phyloP scores from a whole-genome alignment of 305 asterid genomes.

The Fraxinus dipetala region DNA sequence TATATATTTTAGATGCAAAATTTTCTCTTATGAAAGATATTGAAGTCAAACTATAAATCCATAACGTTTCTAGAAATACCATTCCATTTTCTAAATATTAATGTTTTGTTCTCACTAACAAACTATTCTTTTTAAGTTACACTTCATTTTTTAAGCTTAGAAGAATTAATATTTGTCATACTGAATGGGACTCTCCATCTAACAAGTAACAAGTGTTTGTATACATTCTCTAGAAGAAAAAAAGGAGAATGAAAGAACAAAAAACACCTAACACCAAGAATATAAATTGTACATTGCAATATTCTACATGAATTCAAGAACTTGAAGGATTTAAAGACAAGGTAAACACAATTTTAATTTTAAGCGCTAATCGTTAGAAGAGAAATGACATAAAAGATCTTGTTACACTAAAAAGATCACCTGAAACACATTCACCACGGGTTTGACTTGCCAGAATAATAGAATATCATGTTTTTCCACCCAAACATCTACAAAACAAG shows the following conservation, averaged over 20 bases:
- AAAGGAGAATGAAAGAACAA: not conserved
- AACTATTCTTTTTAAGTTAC: not conserved
- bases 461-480: conserved; percentile 69
- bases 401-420: conserved; percentile 32
- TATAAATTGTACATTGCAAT: not conserved
- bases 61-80: not conserved
- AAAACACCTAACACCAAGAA: not conserved
- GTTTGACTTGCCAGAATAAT: conserved; percentile 96
- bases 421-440: conserved; percentile 85
- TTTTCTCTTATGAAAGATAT: not conserved
- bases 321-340: not conserved
- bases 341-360: not conserved
- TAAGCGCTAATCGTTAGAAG: not conserved
- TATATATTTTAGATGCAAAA: conserved; percentile 19
- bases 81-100: not conserved
- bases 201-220: not conserved
- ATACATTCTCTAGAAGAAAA: not conserved
- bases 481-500: conserved; percentile 62
- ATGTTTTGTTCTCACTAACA: not conserved
- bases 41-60: not conserved
- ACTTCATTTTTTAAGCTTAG: not conserved
- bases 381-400: not conserved
- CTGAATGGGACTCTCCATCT: not conserved
- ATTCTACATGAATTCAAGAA: not conserved
- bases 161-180: not conserved